These are phyloP conservation scores for Lactarius evosmus DNA, from an alignment of 768 basidiomycete genomes.

Conservation along the genomic window DNA sequence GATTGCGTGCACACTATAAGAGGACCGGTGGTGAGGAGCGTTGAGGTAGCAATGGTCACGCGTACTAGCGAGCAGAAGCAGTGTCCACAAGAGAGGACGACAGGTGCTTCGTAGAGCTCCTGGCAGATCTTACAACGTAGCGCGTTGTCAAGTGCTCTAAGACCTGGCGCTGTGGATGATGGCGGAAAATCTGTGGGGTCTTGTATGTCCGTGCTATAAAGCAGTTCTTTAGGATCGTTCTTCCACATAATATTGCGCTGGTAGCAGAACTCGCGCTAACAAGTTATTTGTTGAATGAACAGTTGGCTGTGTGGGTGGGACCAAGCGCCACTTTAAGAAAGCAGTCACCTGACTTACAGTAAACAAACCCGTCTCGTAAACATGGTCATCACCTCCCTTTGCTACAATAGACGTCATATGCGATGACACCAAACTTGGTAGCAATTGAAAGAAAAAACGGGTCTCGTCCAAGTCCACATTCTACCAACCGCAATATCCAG, in stretches of 20 bases:
- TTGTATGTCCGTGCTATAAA: constrained; percentile 21
- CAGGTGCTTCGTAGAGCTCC: constrained; percentile 39
- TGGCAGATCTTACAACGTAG: constrained; percentile 43
- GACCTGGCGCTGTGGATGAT: constrained; percentile 28
- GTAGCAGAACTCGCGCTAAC: not conserved
- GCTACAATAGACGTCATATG: not conserved
- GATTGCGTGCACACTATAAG: constrained; percentile 39
- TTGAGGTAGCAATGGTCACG: not conserved
- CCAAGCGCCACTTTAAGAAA: too few relatives aligned
- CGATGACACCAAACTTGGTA: not conserved
- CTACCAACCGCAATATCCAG: too few relatives aligned
- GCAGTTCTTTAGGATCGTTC: constrained; percentile 15
- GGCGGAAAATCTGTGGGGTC: constrained; percentile 40
- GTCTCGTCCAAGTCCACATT: too few relatives aligned
- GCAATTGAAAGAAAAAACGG: too few relatives aligned
- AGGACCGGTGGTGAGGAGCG: constrained; percentile 8
- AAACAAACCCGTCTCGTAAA: not conserved
- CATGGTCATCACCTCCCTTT: too few relatives aligned
- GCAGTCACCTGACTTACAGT: not conserved
- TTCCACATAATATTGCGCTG: constrained; percentile 17
- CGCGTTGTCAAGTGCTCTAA: constrained; percentile 37
- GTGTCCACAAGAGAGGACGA: constrained; percentile 42
- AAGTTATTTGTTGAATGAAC: too few relatives aligned
- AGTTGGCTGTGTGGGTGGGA: not conserved
- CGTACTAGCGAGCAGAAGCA: constrained; percentile 40